Evolutionary conservation across 352 stramenopile genomes (phyloP), one percentile per base, ranked within the genome.

Genomic region (Phytophthora podocarpi): DNA sequence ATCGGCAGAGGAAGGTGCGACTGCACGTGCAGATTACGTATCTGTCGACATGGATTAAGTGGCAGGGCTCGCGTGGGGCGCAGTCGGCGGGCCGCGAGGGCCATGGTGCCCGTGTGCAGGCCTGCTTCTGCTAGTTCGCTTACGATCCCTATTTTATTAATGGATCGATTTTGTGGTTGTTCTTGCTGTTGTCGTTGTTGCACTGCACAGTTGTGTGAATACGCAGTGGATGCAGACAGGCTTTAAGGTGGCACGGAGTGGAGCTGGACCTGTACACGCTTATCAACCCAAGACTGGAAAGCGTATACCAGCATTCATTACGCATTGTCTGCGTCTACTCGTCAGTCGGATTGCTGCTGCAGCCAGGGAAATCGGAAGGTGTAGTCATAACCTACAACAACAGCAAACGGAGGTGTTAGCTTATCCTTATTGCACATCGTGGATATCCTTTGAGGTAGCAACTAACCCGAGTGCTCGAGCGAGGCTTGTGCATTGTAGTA

Each of bases 1-100:
- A 39, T 66, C 64, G 11, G 59, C 70, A 18, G 80, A 90, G 39
- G 82, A 91, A 88, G 82, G 82, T 91, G 75, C 81, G 81, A 70
- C 70, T 71, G 59, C 60, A 30, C 66, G 72, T 55, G 65, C 68
- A 47, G 77, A 89, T 77, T 89, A 89, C 64, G 58, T 85, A 37
- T 81, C 67, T 52, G 70, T 90, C 43, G 72, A 90, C 56, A 80
- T 80, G 71, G 64, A 80, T 64, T 80, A 60, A 76, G 53, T 52
- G 49, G 57, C 49, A 60, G 34, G 39, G 48, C 62, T 54, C 18
- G 42, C 36, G 31, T 36, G 36, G 18, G 20, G 47, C 39, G 40
- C 46, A 72, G 26, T 56, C 31, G 35, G 49, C 30, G 32, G 41
- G 31, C 32, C n/a, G n/a, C 47, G 32, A 41, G 27, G 28, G 21